Evolutionary conservation across 2,329 filamentous ascomycete genomes (phyloP).

Genomic region (Alternaria tenuissima): DNA sequence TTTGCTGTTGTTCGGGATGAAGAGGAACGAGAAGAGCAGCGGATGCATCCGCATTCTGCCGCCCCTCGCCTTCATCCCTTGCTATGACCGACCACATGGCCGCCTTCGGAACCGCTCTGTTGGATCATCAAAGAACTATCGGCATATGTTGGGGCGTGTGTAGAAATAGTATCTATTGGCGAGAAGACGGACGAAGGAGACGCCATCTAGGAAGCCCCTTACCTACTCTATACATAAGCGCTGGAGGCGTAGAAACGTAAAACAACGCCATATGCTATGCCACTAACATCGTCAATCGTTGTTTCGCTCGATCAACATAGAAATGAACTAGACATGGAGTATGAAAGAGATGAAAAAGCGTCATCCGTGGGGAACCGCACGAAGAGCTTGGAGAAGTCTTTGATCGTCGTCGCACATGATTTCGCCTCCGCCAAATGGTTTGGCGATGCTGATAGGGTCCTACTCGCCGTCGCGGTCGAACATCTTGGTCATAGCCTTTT

Average conservation of each 20-base stretch:
- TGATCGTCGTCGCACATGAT: not conserved
- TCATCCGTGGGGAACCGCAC: not conserved
- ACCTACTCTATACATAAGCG: constrained; percentile 13
- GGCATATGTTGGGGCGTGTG: not conserved
- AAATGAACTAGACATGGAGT: constrained; percentile 8
- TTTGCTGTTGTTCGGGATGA: constrained; percentile 15
- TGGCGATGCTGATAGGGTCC: not conserved
- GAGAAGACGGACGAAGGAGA: constrained; percentile 7
- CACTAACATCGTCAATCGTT: constrained; percentile 21
- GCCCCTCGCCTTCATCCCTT: constrained; percentile 21
- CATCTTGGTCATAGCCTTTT: constrained; percentile 80
- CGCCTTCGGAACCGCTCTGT: constrained; percentile 7
- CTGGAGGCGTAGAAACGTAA: constrained; percentile 9
- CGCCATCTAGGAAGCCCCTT: constrained; percentile 15
- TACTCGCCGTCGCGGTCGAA: constrained; percentile 61
- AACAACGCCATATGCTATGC: constrained; percentile 37
- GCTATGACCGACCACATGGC: constrained; percentile 1
- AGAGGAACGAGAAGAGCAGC: not conserved
- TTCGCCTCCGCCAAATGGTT: not conserved
- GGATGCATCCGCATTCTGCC: constrained; percentile 28
- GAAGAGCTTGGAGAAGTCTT: not conserved
- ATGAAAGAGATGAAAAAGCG: constrained; percentile 13
- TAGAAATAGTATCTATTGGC: constrained; percentile 12
- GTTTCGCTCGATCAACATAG: constrained; percentile 14
- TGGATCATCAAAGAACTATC: not conserved